Evolutionary conservation across 305 asterid species (phyloP), one percentile per base, ranked within the genome.

Genomic region (Rubia balearica): DNA sequence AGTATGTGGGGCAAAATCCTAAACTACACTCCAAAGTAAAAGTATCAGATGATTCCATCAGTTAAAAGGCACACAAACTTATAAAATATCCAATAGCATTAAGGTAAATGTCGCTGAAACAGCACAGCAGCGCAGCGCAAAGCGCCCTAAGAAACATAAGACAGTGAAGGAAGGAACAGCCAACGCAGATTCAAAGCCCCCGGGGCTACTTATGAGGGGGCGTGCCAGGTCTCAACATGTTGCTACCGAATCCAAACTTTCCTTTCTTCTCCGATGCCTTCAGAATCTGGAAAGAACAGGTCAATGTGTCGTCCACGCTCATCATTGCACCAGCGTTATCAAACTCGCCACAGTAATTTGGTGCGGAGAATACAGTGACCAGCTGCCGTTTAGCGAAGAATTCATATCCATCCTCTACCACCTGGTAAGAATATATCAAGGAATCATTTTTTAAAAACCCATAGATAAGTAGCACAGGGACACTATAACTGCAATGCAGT

Each of bases 281-380:
- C 59, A 76, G 73, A 24, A 76, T 76, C 68, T 76, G 80, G n/a
- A 76, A 76, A 40, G 80, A 76, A 59, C 80, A 76, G 65, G 80
- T 76, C 41, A 76, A 60, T 22, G 76, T 71, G 65, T 76, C 76
- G 60, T 76, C 80, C 56, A 76, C 80, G 61, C 80, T 76, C 80
- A 76, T 76, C 80, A 76, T 71, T 4, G 80, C 80, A 66, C 80
- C 80, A 17, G 80, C 80, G 66, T 76, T 76, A 60, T 76, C 80
- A 61, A 76, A 76, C 72, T 76, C 80, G 1, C 80, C 80, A 8
- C 80, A 76, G 70, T 71, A 76, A 76, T 76, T 76, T 71, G 76
- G 80, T 57, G 80, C 80, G 1, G 80, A 76, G 73, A 76, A 76
- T 22, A 76, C 73, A 36, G 80, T 76, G 60, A 76, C 80, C 70